These are phyloP conservation scores for Puccinia horiana DNA, from an alignment of 1,284 basidiomycete genomes.

Conservation along the genomic window DNA sequence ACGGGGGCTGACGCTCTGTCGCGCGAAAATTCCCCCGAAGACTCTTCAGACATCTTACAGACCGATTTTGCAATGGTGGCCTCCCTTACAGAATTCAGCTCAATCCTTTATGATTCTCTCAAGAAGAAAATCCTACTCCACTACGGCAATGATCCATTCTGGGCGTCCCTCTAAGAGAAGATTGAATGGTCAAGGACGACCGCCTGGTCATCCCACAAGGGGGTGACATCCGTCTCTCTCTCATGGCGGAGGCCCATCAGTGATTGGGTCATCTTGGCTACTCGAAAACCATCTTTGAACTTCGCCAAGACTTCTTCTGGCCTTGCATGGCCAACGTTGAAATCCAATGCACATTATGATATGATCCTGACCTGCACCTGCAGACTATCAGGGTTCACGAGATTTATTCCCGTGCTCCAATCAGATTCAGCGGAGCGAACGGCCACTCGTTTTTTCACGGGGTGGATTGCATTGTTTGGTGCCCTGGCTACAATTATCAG, in stretches of 20 bases:
- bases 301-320: slow-evolving; percentile 60
- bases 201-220: slow-evolving; percentile 57
- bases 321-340: slow-evolving; percentile 57
- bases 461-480: not conserved
- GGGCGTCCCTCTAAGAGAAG: slow-evolving; percentile 42
- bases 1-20: slow-evolving; percentile 60
- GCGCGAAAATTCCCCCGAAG: slow-evolving; percentile 39
- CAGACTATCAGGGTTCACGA: not conserved
- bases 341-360: not conserved
- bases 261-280: slow-evolving; percentile 60
- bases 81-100: not conserved
- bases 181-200: slow-evolving; percentile 57
- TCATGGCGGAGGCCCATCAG: slow-evolving; percentile 57
- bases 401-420: not conserved
- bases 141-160: not conserved
- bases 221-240: slow-evolving; percentile 52
- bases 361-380: slow-evolving; percentile 1
- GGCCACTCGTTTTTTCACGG: not conserved
- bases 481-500: not conserved
- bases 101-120: not conserved
- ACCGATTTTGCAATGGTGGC: not conserved
- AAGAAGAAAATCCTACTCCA: too few relatives aligned
- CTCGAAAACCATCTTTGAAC: slow-evolving; percentile 58
- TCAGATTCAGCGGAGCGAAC: not conserved
- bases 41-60: not conserved